Evolutionary conservation across 2,329 filamentous ascomycete genomes (phyloP), one percentile per base, ranked within the genome.

Genomic region (Aureobasidium sp.): DNA sequence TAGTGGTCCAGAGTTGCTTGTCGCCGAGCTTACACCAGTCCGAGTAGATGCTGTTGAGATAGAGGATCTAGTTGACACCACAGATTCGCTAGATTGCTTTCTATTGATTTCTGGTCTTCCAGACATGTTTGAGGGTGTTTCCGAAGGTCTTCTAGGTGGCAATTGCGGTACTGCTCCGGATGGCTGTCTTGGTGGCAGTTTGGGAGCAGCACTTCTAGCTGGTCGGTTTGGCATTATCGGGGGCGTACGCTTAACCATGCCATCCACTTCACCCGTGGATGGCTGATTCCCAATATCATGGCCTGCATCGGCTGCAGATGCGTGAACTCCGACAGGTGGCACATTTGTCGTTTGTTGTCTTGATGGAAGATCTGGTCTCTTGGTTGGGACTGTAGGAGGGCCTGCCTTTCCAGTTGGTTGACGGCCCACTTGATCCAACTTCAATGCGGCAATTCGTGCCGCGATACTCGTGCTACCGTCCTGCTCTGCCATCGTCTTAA

Each of bases 181-280:
- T 17, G 76, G 70, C 62, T 75, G 71, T 62, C 78, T 73, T 23
- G 77, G 74, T 47, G 78, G 78, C 44, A 80, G 68, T 47, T 73
- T 70, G n/a, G 78, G 78, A 9, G 75, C 52, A 36, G 44, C 50
- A 52, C 44, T 61, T n/a, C 50, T 65, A 12, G 42, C 52, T 32
- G 59, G 61, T 52, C 79, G 76, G 10, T 76, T 76, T 44, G 82
- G 82, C 23, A 83, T 72, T n/a, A 77, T 70, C n/a, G 79, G 80
- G 6, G 73, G 72, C 50, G 71, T 67, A 57, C 71, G 70, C n/a
- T 69, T 70, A 8, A 75, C 74, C 27, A 68, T 79, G 65, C 79
- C 74, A 36, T 74, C 71, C 41, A 80, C 79, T 50, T 82, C 70
- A 48, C 63, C 64, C 5, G 66, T 51, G 0, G 70, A 70, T 15